Base-by-base conservation (phyloP, 2,329 filamentous ascomycete species). In the Botrytis sinoallii region DNA sequence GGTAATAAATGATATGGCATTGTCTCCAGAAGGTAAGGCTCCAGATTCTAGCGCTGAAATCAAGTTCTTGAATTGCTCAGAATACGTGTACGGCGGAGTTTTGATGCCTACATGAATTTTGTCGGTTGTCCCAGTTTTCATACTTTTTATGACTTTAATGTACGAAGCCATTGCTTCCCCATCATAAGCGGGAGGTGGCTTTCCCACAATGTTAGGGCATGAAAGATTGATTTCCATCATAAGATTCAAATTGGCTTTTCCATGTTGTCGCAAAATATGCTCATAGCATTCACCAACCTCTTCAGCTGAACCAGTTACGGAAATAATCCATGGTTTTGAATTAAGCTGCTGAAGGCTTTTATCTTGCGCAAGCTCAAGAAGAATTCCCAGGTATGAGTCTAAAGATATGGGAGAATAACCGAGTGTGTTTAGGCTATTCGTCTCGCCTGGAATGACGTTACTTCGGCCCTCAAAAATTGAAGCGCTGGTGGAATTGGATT, bases 151-250 rank as follows among this genome's bases (percentile, higher is more conserved):
- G 25, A 32, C 82, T 1, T 77, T 76, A 2, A 95, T 82, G 75
- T 93, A 94, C 8, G 82, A 81, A 0, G 80, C 76, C 4, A 95
- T 80, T 0, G 85, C 83, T 0, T 77, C 76, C 0, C 84, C 81
- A 12, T 88, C 85, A 80, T 94, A 95, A 0, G 92, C 92, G 9
- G 92, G 92, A 1, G 93, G 93, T 0, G 92, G 90, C 65, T 87
- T 86, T 29, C 84, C 83, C 0, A 87, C 85, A 68, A 95, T 94
- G 78, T 95, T 95, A 0, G 93, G 93, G 77, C 93, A 95, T 46
- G 89, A 92, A 44, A 95, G 87, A 79, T 95, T 95, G 78, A 95
- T 85, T 81, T 95, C 93, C 84, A 94, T 88, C 76, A 89, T 81
- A 6, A 80, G 75, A 1, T 79, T 77, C n/a, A 85, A 67, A 9